These are phyloP conservation scores for Coemansia sp. DNA, from an alignment of 192 early-diverging fungal species.

Conservation along the genomic window DNA sequence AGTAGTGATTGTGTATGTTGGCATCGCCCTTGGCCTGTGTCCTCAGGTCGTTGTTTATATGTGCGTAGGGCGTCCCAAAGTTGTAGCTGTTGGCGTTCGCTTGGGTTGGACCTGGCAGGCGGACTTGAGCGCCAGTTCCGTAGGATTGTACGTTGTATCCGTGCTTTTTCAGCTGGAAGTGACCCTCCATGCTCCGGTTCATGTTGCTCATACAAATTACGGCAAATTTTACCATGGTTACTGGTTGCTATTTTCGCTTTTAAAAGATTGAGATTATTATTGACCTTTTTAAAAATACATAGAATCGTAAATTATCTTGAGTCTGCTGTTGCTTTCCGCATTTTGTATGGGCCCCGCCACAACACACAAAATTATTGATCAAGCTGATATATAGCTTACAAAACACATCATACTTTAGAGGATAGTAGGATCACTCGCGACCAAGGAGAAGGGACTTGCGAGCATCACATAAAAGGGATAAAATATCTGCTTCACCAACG, in stretches of 20 bases:
- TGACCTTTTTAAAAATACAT: too few relatives aligned
- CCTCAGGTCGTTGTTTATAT: slow-evolving; percentile 81
- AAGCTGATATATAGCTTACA: not conserved
- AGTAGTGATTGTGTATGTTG: slow-evolving; percentile 49
- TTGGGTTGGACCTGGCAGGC: slow-evolving; percentile 82
- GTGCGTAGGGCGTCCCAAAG: slow-evolving; percentile 91
- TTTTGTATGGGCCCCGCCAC: too few relatives aligned
- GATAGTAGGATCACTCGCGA: not conserved
- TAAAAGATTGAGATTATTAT: not conserved
- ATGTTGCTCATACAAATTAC: slow-evolving; percentile 97
- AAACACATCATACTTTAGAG: not conserved
- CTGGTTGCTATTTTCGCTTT: not conserved
- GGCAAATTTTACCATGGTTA: slow-evolving; percentile 75
- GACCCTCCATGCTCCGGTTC: slow-evolving; percentile 97
- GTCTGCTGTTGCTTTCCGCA: too few relatives aligned
- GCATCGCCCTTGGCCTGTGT: slow-evolving; percentile 60
- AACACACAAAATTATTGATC: not conserved
- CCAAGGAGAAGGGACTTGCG: not conserved
- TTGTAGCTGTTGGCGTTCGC: slow-evolving; percentile 87
- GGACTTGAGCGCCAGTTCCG: slow-evolving; percentile 87
- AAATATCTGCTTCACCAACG: not conserved
- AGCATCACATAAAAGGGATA: not conserved
- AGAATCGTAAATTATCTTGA: too few relatives aligned
- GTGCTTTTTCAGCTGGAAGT: slow-evolving; percentile 68
- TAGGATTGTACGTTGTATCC: slow-evolving; percentile 84